Percentiles rank a stretch among this genome's conserved stretches.
Conservation (phyloP, 805 yeast genomes). For the Spathaspora girioi region DNA sequence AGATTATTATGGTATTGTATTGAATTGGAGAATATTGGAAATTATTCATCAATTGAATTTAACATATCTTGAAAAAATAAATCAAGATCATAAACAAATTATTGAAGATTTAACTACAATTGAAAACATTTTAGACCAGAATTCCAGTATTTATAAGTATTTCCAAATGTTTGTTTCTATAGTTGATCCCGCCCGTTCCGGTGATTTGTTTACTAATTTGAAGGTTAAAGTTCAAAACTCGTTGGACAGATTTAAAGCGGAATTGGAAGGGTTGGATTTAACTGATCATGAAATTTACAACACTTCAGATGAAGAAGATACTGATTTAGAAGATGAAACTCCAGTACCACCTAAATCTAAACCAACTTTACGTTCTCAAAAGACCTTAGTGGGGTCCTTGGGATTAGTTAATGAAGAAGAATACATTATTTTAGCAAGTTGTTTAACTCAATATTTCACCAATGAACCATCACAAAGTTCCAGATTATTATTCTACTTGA, state of each 20-base stretch:
- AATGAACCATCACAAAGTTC: slow-evolving; percentile 15
- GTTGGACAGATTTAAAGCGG: slow-evolving; percentile 18
- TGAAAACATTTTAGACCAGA: slow-evolving; percentile 6
- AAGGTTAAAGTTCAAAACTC: slow-evolving; percentile 14
- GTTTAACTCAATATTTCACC: slow-evolving; percentile 21
- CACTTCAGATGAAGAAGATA: slow-evolving; percentile 13
- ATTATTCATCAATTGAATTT: slow-evolving; percentile 29
- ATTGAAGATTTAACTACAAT: slow-evolving; percentile 10
- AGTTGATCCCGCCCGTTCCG: slow-evolving; percentile 11
- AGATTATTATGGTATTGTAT: slow-evolving; percentile 23
- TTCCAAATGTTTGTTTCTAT: slow-evolving; percentile 21
- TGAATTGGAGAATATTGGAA: slow-evolving; percentile 36
- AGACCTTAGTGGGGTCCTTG: slow-evolving; percentile 25
- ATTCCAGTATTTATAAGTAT: slow-evolving; percentile 12
- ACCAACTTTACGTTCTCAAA: slow-evolving; percentile 10
- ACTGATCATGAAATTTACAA: slow-evolving; percentile 23
- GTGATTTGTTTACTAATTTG: slow-evolving; percentile 13
- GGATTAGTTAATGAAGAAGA: slow-evolving; percentile 32
- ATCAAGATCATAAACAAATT: slow-evolving; percentile 11
- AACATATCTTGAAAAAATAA: slow-evolving; percentile 18
- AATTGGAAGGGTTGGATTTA: slow-evolving; percentile 26
- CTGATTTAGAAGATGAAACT: slow-evolving; percentile 6
- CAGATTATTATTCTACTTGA: slow-evolving; percentile 22
- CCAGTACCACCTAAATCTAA: neutral
- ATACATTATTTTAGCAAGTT: slow-evolving; percentile 25